phyloP scores from a whole-genome alignment of 148 eudicot genomes.

The Rhododendron henanense region DNA sequence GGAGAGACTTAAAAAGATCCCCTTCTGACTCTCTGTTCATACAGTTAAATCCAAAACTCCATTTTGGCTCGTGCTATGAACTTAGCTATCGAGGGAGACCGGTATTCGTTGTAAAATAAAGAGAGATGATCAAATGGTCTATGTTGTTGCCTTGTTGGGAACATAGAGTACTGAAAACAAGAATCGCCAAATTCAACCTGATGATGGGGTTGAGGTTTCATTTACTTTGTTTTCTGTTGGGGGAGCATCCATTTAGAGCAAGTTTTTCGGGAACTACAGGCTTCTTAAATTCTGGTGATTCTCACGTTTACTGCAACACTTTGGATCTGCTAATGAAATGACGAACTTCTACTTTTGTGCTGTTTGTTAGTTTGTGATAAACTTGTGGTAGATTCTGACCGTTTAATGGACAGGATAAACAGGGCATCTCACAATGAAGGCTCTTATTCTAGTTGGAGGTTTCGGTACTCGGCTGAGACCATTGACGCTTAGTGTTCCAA shows the following conservation, averaged over 20 bases:
- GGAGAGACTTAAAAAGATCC: not conserved
- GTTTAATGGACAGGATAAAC: slow-evolving; percentile 14
- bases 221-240: not conserved
- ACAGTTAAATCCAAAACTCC: not conserved
- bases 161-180: not conserved
- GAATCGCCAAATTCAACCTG: not conserved
- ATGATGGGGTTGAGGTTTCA: not conserved
- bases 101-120: not conserved
- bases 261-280: not conserved
- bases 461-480: slow-evolving; percentile 97
- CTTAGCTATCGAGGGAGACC: not conserved
- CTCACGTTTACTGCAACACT: not conserved
- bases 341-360: not conserved
- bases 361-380: slow-evolving; percentile 2
- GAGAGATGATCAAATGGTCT: not conserved
- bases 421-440: slow-evolving; percentile 66
- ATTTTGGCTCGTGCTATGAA: not conserved
- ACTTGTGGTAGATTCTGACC: slow-evolving; percentile 9
- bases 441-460: slow-evolving; percentile 96
- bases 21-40: not conserved
- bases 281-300: not conserved
- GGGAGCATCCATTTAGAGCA: not conserved
- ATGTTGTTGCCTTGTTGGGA: not conserved
- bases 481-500: slow-evolving; percentile 82
- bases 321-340: not conserved